Percentiles rank a stretch among this genome's conserved stretches.
These are phyloP conservation scores for Serpula lacrymans DNA, from an alignment of 768 basidiomycete species.

Conservation along the genomic window DNA sequence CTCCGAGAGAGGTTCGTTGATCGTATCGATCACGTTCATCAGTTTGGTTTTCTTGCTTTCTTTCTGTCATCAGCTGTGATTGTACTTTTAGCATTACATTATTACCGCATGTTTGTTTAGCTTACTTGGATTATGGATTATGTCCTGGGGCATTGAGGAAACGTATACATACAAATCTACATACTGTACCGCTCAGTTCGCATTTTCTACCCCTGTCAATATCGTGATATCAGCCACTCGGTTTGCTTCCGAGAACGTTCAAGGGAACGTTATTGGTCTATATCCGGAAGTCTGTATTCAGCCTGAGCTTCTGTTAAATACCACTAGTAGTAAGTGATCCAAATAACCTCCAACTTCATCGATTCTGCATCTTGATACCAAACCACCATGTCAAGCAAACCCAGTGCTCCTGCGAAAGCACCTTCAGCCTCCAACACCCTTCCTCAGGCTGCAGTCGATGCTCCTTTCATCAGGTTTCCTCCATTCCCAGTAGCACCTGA, in stretches of 20 bases:
- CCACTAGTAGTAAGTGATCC: too few species aligned
- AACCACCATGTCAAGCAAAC: constrained; percentile 9
- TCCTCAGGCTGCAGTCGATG: constrained; percentile 10
- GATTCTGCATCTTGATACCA: constrained; percentile 12
- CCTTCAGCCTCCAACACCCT: constrained; percentile 14
- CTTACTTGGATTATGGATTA: background rate
- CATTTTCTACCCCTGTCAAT: too few species aligned
- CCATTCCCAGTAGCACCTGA: constrained; percentile 46
- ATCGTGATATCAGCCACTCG: too few species aligned
- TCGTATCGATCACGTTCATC: background rate
- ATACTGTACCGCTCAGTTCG: too few species aligned
- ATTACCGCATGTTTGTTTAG: background rate
- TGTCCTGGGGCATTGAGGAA: too few species aligned
- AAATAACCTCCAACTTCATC: background rate
- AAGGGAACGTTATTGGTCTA: too few species aligned
- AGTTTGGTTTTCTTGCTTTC: too few species aligned
- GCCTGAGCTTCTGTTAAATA: background rate
- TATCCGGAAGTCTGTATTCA: constrained; percentile 13
- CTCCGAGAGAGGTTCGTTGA: constrained; percentile 59
- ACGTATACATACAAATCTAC: too few species aligned
- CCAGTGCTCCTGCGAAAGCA: constrained; percentile 1
- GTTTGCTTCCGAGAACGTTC: too few species aligned
- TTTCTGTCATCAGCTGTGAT: too few species aligned
- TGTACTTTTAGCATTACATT: background rate
- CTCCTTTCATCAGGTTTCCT: constrained; percentile 34